Evolutionary conservation across 345 rosid species (phyloP).

Genomic region (Turnera subulata): DNA sequence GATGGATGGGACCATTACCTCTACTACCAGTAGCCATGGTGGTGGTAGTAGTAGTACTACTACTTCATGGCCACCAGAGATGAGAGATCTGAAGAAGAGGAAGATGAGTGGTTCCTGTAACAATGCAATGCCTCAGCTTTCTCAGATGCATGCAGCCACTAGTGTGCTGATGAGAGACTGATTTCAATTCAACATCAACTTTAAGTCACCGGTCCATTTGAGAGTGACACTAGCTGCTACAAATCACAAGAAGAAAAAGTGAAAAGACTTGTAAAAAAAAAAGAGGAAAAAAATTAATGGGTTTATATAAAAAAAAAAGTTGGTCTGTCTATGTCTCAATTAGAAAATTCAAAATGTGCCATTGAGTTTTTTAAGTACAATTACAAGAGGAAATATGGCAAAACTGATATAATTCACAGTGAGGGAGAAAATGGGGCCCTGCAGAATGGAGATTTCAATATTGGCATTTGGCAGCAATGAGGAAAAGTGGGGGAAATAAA

Average conservation of each 20-base stretch:
- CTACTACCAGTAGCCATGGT: constrained; percentile 1
- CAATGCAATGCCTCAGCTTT: constrained; percentile 27
- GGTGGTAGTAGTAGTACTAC: too few relatives aligned
- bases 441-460: constrained; percentile 11
- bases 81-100: constrained; percentile 29
- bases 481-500: background rate
- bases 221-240: constrained; percentile 33
- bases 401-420: too few relatives aligned
- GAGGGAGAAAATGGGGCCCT: background rate
- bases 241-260: constrained; percentile 1
- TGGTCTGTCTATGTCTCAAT: background rate
- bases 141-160: constrained; percentile 16
- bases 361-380: too few relatives aligned
- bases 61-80: constrained; percentile 1
- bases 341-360: too few relatives aligned
- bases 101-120: constrained; percentile 17
- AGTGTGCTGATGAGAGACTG: constrained; percentile 21
- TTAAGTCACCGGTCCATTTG: constrained; percentile 25
- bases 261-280: too few relatives aligned
- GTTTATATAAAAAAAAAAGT: too few relatives aligned
- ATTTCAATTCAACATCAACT: background rate
- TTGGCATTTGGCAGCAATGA: background rate
- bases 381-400: too few relatives aligned
- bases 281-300: too few relatives aligned
- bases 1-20: constrained; percentile 22